Conservation (phyloP, 257 asterid genomes). For the Fraxinus anomala region DNA sequence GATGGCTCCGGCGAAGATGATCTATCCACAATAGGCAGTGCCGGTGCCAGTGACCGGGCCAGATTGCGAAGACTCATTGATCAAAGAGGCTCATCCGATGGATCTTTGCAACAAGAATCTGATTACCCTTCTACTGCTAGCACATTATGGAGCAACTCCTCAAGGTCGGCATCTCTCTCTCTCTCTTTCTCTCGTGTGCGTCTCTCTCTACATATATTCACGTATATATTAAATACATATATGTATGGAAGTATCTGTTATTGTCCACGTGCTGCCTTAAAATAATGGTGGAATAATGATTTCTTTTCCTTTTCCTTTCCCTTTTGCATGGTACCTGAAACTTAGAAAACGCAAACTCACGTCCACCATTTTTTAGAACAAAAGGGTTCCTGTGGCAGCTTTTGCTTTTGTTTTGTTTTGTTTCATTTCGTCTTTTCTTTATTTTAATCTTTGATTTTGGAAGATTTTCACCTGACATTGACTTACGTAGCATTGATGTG, state of each 20-base stretch:
- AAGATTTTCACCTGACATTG: slow-evolving; percentile 46
- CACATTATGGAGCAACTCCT: slow-evolving; percentile 88
- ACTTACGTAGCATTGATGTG: slow-evolving; percentile 19
- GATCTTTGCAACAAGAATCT: slow-evolving; percentile 52
- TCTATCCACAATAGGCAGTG: slow-evolving; percentile 67
- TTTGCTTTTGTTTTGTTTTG: slow-evolving; percentile 53
- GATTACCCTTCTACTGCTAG: slow-evolving; percentile 52
- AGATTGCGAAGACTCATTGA: slow-evolving; percentile 54
- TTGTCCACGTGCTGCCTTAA: slow-evolving; percentile 33
- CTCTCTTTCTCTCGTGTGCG: neutral
- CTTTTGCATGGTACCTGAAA: slow-evolving; percentile 75
- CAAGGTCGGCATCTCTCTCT: slow-evolving; percentile 52
- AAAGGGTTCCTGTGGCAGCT: slow-evolving; percentile 70
- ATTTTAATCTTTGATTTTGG: slow-evolving; percentile 19
- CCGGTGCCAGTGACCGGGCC: slow-evolving; percentile 37
- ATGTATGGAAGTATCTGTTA: neutral
- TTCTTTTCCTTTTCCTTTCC: slow-evolving; percentile 44
- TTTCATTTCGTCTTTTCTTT: slow-evolving; percentile 23
- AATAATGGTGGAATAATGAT: slow-evolving; percentile 30
- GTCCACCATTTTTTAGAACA: slow-evolving; percentile 55
- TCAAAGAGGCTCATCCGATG: slow-evolving; percentile 61
- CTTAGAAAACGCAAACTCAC: slow-evolving; percentile 43
- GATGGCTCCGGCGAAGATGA: slow-evolving; percentile 96
- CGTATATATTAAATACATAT: neutral
- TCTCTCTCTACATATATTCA: neutral